Percentiles rank a stretch among this genome's conserved stretches.
Conservation (phyloP, 257 asterid genomes). For the Solanum sitiens region DNA sequence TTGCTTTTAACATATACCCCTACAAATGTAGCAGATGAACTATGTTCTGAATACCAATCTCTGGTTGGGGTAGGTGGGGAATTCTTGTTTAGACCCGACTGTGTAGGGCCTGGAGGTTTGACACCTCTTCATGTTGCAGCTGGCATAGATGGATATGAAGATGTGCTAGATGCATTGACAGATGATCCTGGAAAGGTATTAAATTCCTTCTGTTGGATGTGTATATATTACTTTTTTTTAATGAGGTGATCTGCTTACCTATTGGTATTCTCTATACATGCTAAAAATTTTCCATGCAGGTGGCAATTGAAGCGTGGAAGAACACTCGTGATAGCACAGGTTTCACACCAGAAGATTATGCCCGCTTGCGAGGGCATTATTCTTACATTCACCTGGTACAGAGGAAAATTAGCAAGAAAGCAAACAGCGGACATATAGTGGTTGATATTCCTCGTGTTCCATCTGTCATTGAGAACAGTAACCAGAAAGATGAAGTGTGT, state of each 20-base stretch:
- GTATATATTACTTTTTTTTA: not conserved
- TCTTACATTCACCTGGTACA: constrained; percentile 64
- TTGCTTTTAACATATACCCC: constrained; percentile 57
- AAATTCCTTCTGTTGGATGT: not conserved
- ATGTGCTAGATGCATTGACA: constrained; percentile 54
- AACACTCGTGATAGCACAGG: constrained; percentile 56
- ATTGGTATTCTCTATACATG: not conserved
- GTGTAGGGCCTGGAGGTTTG: constrained; percentile 59
- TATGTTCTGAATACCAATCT: constrained; percentile 29
- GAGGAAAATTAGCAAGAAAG: constrained; percentile 50
- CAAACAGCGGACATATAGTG: constrained; percentile 30
- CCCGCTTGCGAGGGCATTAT: constrained; percentile 72
- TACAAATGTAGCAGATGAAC: constrained; percentile 32
- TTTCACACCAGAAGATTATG: constrained; percentile 68
- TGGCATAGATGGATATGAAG: constrained; percentile 68
- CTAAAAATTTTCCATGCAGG: constrained; percentile 19
- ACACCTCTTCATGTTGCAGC: constrained; percentile 88
- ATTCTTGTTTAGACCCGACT: constrained; percentile 58
- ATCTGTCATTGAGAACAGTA: constrained; percentile 14
- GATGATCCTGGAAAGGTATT: constrained; percentile 67
- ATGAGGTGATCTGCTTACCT: not conserved
- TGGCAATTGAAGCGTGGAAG: constrained; percentile 70
- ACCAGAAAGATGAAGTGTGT: constrained; percentile 30
- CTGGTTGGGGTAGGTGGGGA: constrained; percentile 13
- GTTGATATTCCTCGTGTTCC: constrained; percentile 35